A percentile compares a stretch with the other conserved stretches of the same genome.
phyloP scores from a whole-genome alignment of 768 basidiomycete genomes.

The Lactifluus rugatus region DNA sequence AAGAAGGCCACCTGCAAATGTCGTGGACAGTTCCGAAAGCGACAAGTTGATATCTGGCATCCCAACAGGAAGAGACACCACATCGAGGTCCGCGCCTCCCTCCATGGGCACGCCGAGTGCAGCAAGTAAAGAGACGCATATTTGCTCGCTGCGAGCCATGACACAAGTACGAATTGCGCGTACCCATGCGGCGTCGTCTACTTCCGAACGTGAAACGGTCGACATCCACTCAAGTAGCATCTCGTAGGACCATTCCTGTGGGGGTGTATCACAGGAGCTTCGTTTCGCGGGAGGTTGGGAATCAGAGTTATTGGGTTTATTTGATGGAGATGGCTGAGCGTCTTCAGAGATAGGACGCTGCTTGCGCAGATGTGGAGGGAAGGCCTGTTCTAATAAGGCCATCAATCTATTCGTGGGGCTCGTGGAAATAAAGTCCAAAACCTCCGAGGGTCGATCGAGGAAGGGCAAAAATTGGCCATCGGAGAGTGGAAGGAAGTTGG shows the following conservation, averaged over 20 bases:
- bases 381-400: constrained; percentile 20
- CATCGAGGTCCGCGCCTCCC: constrained; percentile 15
- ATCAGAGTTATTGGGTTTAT: not conserved
- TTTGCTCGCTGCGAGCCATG: constrained; percentile 20
- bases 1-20: constrained; percentile 1
- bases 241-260: constrained; percentile 15
- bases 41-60: constrained; percentile 1
- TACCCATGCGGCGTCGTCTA: constrained; percentile 16
- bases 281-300: not conserved
- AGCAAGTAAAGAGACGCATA: constrained; percentile 17
- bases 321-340: not conserved
- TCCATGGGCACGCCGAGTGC: constrained; percentile 21
- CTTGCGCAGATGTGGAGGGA: constrained; percentile 14
- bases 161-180: constrained; percentile 17
- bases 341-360: not conserved
- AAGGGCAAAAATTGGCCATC: constrained; percentile 19
- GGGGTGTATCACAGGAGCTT: not conserved
- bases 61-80: constrained; percentile 9
- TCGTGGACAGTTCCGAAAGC: constrained; percentile 11
- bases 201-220: constrained; percentile 12
- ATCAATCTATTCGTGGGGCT: constrained; percentile 19
- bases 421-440: constrained; percentile 17
- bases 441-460: constrained; percentile 18
- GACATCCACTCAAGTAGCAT: constrained; percentile 20
- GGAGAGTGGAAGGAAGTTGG: constrained; percentile 10